A percentile compares a stretch with the other conserved stretches of the same genome.
These are phyloP conservation scores for Dactylellina drechsleri DNA, from an alignment of 2,329 filamentous ascomycete genomes.

Conservation along the genomic window DNA sequence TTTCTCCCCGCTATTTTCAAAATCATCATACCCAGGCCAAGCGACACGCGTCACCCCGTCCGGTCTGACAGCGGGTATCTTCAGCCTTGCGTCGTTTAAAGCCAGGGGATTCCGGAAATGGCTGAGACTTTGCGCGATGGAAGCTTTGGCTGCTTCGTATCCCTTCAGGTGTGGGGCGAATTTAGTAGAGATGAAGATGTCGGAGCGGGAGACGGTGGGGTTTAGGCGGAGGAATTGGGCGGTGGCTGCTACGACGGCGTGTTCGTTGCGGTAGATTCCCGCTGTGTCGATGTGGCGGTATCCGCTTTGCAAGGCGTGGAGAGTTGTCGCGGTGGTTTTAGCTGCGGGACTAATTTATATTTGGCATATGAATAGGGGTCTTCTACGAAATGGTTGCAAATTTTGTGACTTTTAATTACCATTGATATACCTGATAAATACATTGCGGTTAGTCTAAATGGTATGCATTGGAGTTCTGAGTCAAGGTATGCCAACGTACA, in stretches of 20 bases:
- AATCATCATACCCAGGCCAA: slow-evolving; percentile 26
- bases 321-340: slow-evolving; percentile 61
- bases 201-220: slow-evolving; percentile 66
- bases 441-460: background rate
- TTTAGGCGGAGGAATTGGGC: slow-evolving; percentile 58
- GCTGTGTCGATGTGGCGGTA: slow-evolving; percentile 72
- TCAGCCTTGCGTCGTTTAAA: slow-evolving; percentile 42
- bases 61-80: slow-evolving; percentile 20
- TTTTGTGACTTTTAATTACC: slow-evolving; percentile 5
- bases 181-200: slow-evolving; percentile 73
- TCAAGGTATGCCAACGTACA: slow-evolving; percentile 3
- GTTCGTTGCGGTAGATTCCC: slow-evolving; percentile 70
- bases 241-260: slow-evolving; percentile 67
- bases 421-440: slow-evolving; percentile 45
- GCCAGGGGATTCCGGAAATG: slow-evolving; percentile 46
- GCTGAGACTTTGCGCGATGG: slow-evolving; percentile 48
- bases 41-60: slow-evolving; percentile 20
- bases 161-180: slow-evolving; percentile 66
- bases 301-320: slow-evolving; percentile 66
- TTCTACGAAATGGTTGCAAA: too few relatives aligned
- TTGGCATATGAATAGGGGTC: too few relatives aligned
- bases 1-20: background rate
- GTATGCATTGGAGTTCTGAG: background rate
- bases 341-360: slow-evolving; percentile 60
- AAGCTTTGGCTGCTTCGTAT: slow-evolving; percentile 71